These are phyloP conservation scores for Suhomyces choctaworum DNA, from an alignment of 1,139 yeast species.

Conservation along the genomic window DNA sequence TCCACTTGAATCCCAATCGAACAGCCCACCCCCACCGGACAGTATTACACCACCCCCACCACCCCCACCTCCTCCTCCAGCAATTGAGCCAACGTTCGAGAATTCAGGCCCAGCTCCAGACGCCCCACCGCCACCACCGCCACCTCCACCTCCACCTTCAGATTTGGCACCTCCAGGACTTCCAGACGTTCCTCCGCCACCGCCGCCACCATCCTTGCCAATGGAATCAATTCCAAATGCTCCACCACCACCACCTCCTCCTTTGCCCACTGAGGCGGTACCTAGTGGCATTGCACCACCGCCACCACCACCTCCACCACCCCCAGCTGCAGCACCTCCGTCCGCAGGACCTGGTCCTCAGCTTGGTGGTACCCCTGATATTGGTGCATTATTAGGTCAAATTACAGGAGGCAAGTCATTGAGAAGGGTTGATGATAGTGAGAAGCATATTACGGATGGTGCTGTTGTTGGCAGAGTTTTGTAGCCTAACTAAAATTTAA, in stretches of 20 bases:
- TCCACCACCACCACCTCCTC: conserved; percentile 31
- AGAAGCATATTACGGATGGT: conserved; percentile 46
- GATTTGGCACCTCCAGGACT: conserved; percentile 13
- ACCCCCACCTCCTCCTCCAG: conserved; percentile 9
- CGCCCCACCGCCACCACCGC: conserved; percentile 13
- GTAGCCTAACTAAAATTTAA: conserved; percentile 16
- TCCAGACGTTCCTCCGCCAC: conserved; percentile 21
- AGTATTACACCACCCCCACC: conserved; percentile 9
- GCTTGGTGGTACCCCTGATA: conserved; percentile 34
- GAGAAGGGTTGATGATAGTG: conserved; percentile 47
- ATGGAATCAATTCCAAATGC: conserved; percentile 16
- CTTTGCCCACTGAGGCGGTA: conserved; percentile 23
- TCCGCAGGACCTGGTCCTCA: conserved; percentile 18
- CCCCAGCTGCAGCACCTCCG: conserved; percentile 24
- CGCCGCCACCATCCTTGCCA: conserved; percentile 16
- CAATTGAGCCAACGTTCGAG: no score
- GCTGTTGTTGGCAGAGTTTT: conserved; percentile 54
- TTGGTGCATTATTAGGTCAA: conserved; percentile 54
- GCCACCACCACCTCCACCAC: conserved; percentile 29
- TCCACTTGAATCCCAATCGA: no score
- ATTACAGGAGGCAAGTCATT: conserved; percentile 54
- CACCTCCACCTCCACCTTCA: conserved; percentile 17
- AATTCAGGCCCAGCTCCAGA: conserved; percentile 4
- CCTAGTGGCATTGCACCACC: conserved; percentile 16
- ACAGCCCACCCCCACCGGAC: conserved; percentile 9